phyloP scores from a whole-genome alignment of 176 grass and related monocot genomes.

The Rhynchospora pubera region DNA sequence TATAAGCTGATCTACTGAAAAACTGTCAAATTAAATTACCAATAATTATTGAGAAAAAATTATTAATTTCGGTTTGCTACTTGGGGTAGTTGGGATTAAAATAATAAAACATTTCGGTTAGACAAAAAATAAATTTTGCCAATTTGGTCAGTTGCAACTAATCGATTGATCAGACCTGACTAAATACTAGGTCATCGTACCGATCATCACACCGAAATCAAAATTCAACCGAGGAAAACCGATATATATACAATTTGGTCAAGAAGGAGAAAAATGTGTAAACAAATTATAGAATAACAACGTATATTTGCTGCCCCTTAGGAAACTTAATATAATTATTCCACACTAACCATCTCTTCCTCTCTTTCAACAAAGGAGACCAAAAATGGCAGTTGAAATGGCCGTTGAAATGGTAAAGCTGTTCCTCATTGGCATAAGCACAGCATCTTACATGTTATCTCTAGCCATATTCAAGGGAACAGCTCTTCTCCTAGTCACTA shows the following conservation, averaged over 20 bases:
- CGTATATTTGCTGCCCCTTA: not conserved
- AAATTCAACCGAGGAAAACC: not conserved
- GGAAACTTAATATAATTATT: not conserved
- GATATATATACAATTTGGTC: not conserved
- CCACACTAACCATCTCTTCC: not conserved
- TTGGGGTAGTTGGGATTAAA: not conserved
- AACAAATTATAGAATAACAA: not conserved
- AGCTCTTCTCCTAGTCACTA: conserved; percentile 3
- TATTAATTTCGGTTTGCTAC: not conserved
- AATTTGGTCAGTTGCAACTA: not conserved
- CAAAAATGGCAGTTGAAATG: conserved; percentile 17
- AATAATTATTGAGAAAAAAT: not conserved
- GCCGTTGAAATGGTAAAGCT: conserved; percentile 18
- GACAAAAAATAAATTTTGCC: not conserved
- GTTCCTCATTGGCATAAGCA: conserved; percentile 7
- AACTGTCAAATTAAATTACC: not conserved
- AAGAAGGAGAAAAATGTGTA: not conserved
- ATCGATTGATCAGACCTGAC: not conserved
- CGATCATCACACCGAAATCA: not conserved
- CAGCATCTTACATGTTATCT: conserved; percentile 4
- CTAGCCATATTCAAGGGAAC: conserved; percentile 29
- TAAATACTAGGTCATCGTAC: not conserved
- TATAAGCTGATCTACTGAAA: too few relatives aligned
- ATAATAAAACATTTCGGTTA: not conserved
- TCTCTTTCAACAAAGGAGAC: not conserved